Base-by-base conservation (phyloP, 2,329 filamentous ascomycete genomes). In the Pleurostoma richardsiae region DNA sequence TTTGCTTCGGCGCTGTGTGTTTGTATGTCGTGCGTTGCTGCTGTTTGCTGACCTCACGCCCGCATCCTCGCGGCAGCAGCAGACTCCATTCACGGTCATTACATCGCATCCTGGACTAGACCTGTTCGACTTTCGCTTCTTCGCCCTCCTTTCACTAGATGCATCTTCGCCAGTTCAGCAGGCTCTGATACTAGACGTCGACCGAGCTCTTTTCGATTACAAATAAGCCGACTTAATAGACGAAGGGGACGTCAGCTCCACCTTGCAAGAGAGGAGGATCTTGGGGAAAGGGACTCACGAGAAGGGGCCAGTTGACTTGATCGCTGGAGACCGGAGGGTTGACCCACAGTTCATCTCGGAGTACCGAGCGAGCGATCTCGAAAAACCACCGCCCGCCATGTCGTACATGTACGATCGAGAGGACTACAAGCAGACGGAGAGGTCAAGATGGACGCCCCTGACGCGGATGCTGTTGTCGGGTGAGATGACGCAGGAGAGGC, bases 401-500 rank as follows among this genome's bases (percentile, higher is more conserved):
- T 61, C 62, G 43, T 67, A 60, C 44, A 19, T 19, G 19, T 64
- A 59, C 40, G 55, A 57, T 38, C 50, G 48, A 38, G 58, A 61
- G 28, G 65, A 65, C 53, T 61, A 70, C 59, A 74, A 70, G 63
- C 74, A 71, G 48, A 79, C 82, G 51, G 88, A 92, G 70, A 76
- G 88, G 60, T 82, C 86, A 63, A 79, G 88, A 85, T 90, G 86
- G 83, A 88, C 88, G 51, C 87, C 88, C 11, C 76, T 94, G 46
- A 89, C 86, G 50, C 81, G 87, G 54, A 89, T 92, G 85, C 71
- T 94, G 62, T 78, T 91, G 63, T 90, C 88, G 47, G 87, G 88
- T 43, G 86, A 90, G 70, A 86, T 91, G 80, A 88, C 83, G 46
- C 83, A 83, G 58, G 85, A 90, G 62, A 79, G 73, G 59, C 83